phyloP scores from a whole-genome alignment of 148 eudicot species.

The Spergularia marina region DNA sequence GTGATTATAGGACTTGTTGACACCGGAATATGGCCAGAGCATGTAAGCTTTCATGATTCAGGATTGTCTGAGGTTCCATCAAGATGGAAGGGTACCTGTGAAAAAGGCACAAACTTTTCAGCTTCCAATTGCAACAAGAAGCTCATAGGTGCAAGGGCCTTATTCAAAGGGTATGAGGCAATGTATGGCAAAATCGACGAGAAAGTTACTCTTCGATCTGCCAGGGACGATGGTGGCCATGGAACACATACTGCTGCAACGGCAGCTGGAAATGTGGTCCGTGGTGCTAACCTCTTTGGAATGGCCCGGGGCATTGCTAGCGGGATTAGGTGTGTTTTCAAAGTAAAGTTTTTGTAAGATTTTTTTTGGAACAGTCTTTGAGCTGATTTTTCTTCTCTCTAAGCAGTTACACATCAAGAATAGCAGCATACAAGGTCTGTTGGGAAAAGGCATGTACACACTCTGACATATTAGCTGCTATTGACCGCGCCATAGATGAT shows the following conservation, averaged over 20 bases:
- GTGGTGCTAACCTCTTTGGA: constrained; percentile 50
- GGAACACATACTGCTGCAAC: constrained; percentile 80
- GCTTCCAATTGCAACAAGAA: constrained; percentile 55
- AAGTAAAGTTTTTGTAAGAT: not conserved
- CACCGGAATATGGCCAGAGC: constrained; percentile 80
- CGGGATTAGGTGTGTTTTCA: constrained; percentile 43
- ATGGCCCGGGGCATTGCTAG: constrained; percentile 52
- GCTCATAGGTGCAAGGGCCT: constrained; percentile 54
- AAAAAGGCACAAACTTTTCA: constrained; percentile 46
- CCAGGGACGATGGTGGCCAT: constrained; percentile 60
- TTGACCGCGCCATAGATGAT: constrained; percentile 51
- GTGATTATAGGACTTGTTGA: constrained; percentile 60
- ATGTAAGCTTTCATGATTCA: constrained; percentile 41
- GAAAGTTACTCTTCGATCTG: constrained; percentile 40
- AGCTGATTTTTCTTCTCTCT: not conserved
- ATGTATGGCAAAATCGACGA: constrained; percentile 46
- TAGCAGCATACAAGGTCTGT: constrained; percentile 69
- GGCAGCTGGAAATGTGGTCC: constrained; percentile 49
- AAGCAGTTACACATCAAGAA: constrained; percentile 43
- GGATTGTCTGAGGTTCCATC: constrained; percentile 48
- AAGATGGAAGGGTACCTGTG: constrained; percentile 59
- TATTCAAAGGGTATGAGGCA: constrained; percentile 59
- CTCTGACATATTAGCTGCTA: constrained; percentile 58
- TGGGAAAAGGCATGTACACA: constrained; percentile 45
- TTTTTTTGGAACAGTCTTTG: no score